Conservation (phyloP, 352 stramenopile genomes). For the Phytophthora aleatoria region DNA sequence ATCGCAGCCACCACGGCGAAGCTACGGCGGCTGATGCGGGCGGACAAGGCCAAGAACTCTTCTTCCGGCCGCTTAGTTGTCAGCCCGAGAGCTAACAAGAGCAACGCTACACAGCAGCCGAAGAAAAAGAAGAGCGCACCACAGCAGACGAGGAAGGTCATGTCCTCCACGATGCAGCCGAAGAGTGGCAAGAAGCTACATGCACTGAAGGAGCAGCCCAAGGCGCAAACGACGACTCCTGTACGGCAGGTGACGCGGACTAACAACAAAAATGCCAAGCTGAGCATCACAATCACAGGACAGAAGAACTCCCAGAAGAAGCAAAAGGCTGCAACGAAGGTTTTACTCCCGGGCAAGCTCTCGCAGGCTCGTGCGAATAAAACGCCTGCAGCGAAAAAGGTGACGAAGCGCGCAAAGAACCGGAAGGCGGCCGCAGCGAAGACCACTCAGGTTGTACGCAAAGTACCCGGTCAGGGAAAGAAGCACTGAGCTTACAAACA, state of each 20-base stretch:
- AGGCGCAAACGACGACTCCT: constrained; percentile 11
- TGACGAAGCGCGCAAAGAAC: constrained; percentile 42
- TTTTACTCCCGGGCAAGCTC: constrained; percentile 43
- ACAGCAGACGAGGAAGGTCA: constrained; percentile 18
- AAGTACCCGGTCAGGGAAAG: constrained; percentile 47
- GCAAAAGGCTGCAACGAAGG: constrained; percentile 22
- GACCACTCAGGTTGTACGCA: constrained; percentile 49
- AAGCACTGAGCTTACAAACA: constrained; percentile 32
- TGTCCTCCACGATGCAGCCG: constrained; percentile 3
- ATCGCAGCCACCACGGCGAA: constrained; percentile 37
- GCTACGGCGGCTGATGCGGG: constrained; percentile 28
- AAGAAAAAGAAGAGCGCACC: constrained; percentile 30
- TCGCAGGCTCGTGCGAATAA: constrained; percentile 32
- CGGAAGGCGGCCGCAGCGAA: constrained; percentile 34
- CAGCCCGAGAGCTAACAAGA: constrained; percentile 5
- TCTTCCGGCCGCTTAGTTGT: constrained; percentile 10
- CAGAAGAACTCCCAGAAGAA: constrained; percentile 27
- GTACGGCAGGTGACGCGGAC: constrained; percentile 37
- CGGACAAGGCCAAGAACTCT: constrained; percentile 14
- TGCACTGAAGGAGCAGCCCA: constrained; percentile 19
- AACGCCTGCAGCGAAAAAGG: constrained; percentile 34
- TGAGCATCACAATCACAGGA: constrained; percentile 44
- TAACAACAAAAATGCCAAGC: constrained; percentile 40
- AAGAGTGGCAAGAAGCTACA: constrained; percentile 21
- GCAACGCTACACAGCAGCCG: constrained; percentile 1